Percentiles rank a stretch among this genome's conserved stretches.
phyloP scores from a whole-genome alignment of 2,329 filamentous ascomycete species.

The Colletotrichum incanum region DNA sequence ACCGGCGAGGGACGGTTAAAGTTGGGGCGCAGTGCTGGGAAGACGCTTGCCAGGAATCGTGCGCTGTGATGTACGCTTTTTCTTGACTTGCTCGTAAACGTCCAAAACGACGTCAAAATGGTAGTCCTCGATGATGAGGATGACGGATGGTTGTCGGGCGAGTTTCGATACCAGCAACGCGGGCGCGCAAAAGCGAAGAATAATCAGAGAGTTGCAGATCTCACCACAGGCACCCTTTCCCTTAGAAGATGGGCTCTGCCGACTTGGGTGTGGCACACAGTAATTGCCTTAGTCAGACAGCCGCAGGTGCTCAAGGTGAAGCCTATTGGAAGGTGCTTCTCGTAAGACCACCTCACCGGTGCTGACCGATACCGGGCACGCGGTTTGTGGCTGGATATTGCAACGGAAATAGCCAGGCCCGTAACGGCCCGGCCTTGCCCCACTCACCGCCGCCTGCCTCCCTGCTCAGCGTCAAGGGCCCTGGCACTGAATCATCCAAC shows the following conservation, averaged over 20 bases:
- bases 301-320: neutral
- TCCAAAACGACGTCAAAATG: neutral
- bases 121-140: neutral
- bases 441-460: neutral
- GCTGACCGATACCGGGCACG: constrained; percentile 1
- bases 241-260: neutral
- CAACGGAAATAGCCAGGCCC: constrained; percentile 18
- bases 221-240: no score
- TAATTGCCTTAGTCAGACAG: neutral
- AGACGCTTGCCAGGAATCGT: neutral
- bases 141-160: neutral
- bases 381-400: constrained; percentile 16
- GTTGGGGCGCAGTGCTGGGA: neutral
- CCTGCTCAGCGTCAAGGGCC: neutral
- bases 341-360: neutral
- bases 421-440: constrained; percentile 1
- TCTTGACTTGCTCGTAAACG: no score
- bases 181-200: neutral
- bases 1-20: constrained; percentile 19
- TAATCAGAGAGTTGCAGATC: no score
- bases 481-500: constrained; percentile 30
- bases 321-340: neutral
- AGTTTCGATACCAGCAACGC: no score
- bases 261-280: neutral
- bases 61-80: no score